A percentile compares a stretch with the other conserved stretches of the same genome.
Evolutionary conservation across 1,284 basidiomycete genomes (phyloP).

Genomic region (Porodaedalea pini): DNA sequence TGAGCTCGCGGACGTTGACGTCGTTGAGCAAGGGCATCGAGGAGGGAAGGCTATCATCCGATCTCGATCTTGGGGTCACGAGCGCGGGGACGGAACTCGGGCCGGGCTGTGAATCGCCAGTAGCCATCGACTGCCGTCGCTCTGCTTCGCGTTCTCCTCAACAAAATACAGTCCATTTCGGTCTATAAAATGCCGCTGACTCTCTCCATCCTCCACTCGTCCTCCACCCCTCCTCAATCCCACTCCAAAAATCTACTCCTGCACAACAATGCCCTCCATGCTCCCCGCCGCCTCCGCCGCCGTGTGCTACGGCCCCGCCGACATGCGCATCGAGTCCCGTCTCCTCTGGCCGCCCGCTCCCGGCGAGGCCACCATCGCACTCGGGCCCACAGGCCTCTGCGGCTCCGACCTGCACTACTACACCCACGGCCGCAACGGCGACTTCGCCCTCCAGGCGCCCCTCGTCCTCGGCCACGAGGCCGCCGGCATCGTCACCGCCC

Average conservation of each 20-base stretch:
- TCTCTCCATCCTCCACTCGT: neutral
- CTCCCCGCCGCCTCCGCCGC: slow-evolving; percentile 56
- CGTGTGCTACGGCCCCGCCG: slow-evolving; percentile 69
- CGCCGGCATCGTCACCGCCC: slow-evolving; percentile 74
- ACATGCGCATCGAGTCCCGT: slow-evolving; percentile 70
- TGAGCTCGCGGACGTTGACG: no score
- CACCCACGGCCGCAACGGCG: slow-evolving; percentile 83
- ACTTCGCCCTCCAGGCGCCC: slow-evolving; percentile 80
- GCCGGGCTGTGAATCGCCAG: neutral
- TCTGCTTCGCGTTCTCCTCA: no score
- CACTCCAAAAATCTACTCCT: neutral
- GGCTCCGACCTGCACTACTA: slow-evolving; percentile 93
- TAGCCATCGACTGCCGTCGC: slow-evolving; percentile 4
- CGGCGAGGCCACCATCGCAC: slow-evolving; percentile 68
- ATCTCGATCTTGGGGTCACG: slow-evolving; percentile 8
- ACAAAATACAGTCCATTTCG: no score
- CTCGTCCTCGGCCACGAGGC: slow-evolving; percentile 93
- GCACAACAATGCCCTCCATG: slow-evolving; percentile 51
- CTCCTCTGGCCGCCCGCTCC: slow-evolving; percentile 62
- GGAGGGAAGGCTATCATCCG: neutral
- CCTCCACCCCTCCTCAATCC: neutral
- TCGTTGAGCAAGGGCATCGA: neutral
- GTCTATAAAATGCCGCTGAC: no score
- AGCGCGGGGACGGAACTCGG: neutral
- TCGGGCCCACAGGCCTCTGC: slow-evolving; percentile 86